A percentile compares a stretch with the other conserved stretches of the same genome.
Evolutionary conservation across 2,329 filamentous ascomycete species (phyloP).

Genomic region (Bipolaris cookei): DNA sequence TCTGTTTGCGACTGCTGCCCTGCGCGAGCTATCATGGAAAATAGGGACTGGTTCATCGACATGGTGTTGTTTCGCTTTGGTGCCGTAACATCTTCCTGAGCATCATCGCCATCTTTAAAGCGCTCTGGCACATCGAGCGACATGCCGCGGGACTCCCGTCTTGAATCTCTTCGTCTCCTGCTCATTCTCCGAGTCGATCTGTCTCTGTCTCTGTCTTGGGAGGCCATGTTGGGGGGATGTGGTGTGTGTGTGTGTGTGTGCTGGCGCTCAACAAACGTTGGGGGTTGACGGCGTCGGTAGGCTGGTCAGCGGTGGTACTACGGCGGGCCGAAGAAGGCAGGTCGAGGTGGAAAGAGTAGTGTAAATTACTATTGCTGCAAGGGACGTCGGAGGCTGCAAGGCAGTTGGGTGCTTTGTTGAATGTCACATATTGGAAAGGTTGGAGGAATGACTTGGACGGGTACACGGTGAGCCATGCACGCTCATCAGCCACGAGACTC

Average conservation of each 20-base stretch:
- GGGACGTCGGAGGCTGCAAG: slow-evolving; percentile 32
- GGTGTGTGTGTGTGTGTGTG: slow-evolving; percentile 8
- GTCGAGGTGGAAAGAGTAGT: slow-evolving; percentile 4
- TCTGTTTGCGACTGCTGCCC: slow-evolving; percentile 81
- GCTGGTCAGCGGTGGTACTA: slow-evolving; percentile 16
- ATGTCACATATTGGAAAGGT: slow-evolving; percentile 43
- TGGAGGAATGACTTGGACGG: slow-evolving; percentile 27
- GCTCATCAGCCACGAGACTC: slow-evolving; percentile 20
- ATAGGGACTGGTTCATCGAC: slow-evolving; percentile 93
- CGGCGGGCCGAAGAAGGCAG: slow-evolving; percentile 22
- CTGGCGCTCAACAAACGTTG: slow-evolving; percentile 12
- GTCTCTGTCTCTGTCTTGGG: slow-evolving; percentile 40
- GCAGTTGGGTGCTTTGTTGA: slow-evolving; percentile 16
- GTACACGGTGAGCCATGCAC: slow-evolving; percentile 17
- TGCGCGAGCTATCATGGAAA: slow-evolving; percentile 88
- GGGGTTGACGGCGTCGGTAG: slow-evolving; percentile 16
- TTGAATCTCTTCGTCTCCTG: slow-evolving; percentile 42
- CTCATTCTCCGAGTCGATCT: slow-evolving; percentile 40
- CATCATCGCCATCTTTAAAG: slow-evolving; percentile 64
- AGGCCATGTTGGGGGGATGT: slow-evolving; percentile 39
- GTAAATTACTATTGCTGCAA: slow-evolving; percentile 9
- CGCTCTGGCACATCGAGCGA: slow-evolving; percentile 64
- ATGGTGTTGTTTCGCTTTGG: slow-evolving; percentile 56
- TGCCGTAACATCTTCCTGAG: slow-evolving; percentile 66
- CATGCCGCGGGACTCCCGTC: slow-evolving; percentile 37